A percentile compares a stretch with the other conserved stretches of the same genome.
Conservation (phyloP, 768 basidiomycete species). For the Crucibulum laeve region DNA sequence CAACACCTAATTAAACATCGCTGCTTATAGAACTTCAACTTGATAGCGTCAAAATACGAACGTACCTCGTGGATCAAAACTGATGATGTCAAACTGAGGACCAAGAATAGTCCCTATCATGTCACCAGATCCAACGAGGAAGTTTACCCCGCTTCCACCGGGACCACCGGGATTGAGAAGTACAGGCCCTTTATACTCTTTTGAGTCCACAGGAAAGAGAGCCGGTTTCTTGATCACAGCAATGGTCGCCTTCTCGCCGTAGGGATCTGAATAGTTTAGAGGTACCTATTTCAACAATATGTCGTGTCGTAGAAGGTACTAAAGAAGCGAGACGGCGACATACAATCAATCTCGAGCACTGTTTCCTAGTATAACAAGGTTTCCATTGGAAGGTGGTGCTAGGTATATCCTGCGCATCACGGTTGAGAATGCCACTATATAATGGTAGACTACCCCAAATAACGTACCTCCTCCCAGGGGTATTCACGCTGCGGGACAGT, state of each 20-base stretch:
- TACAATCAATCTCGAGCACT: no score
- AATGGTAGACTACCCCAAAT: no score
- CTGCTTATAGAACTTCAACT: not conserved
- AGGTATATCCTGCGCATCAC: no score
- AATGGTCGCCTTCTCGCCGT: slow-evolving; percentile 30
- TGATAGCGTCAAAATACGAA: not conserved
- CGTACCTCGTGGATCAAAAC: slow-evolving; percentile 45
- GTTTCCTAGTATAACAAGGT: no score
- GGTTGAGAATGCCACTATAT: no score
- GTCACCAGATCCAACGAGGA: slow-evolving; percentile 16
- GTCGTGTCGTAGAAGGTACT: no score
- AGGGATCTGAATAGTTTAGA: slow-evolving; percentile 36
- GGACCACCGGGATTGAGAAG: slow-evolving; percentile 47
- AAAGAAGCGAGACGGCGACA: no score
- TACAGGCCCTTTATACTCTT: slow-evolving; percentile 37
- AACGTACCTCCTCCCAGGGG: no score
- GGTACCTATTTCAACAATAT: slow-evolving; percentile 42
- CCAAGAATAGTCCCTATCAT: slow-evolving; percentile 28
- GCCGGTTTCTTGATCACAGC: slow-evolving; percentile 38
- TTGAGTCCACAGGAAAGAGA: slow-evolving; percentile 15
- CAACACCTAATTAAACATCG: slow-evolving; percentile 22
- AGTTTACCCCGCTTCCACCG: slow-evolving; percentile 36
- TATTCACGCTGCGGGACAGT: no score
- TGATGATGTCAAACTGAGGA: slow-evolving; percentile 40
- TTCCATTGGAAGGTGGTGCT: no score